A percentile compares a stretch with the other conserved stretches of the same genome.
Conservation (phyloP, 2,329 filamentous ascomycete species). For the Alternaria consortialis region DNA sequence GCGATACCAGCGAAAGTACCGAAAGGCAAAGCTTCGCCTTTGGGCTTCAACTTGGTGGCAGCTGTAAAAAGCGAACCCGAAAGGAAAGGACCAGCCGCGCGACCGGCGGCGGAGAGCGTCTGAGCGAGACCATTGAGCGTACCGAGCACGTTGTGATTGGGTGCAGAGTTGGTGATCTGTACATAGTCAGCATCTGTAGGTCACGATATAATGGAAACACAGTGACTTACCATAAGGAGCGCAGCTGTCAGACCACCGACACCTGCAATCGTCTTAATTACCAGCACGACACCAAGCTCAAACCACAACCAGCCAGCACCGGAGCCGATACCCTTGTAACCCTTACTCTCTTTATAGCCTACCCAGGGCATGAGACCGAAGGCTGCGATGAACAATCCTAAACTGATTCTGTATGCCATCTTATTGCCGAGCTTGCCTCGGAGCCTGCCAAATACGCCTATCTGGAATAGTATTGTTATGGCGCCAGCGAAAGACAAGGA, state of each 20-base stretch:
- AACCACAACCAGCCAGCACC: conserved; percentile 77
- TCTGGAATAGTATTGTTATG: conserved; percentile 89
- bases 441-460: conserved; percentile 81
- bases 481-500: conserved; percentile 84
- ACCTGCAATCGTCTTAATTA: conserved; percentile 89
- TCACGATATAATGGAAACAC: not conserved
- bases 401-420: conserved; percentile 78
- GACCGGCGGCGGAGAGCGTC: conserved; percentile 88
- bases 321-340: conserved; percentile 61
- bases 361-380: conserved; percentile 92
- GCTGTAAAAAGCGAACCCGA: conserved; percentile 87
- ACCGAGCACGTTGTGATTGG: conserved; percentile 84
- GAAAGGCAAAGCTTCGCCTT: conserved; percentile 87
- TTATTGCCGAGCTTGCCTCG: conserved; percentile 85
- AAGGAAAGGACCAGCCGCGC: conserved; percentile 86
- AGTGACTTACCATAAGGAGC: conserved; percentile 76
- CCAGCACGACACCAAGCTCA: conserved; percentile 80
- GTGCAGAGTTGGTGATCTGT: conserved; percentile 92
- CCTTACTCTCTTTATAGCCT: conserved; percentile 72
- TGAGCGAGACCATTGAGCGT: conserved; percentile 94
- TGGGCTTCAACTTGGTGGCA: conserved; percentile 74
- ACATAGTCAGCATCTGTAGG: not conserved
- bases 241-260: conserved; percentile 91
- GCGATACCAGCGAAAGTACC: conserved; percentile 86
- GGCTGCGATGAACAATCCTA: conserved; percentile 81